These are phyloP conservation scores for Epichloe amarillans DNA, from an alignment of 2,329 filamentous ascomycete species.

Conservation along the genomic window DNA sequence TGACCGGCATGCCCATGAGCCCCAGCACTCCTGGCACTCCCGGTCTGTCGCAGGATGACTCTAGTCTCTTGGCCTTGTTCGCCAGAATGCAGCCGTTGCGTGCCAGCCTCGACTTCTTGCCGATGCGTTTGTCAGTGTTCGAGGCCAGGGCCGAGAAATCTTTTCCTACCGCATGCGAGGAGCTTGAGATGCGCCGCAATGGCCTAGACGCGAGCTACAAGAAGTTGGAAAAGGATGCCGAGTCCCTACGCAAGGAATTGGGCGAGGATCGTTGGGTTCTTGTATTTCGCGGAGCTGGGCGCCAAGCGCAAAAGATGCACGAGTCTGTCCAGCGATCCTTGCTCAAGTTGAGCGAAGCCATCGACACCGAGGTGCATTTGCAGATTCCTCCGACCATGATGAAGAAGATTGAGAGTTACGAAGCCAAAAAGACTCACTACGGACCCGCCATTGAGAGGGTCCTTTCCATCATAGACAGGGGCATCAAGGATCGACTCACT, in stretches of 20 bases:
- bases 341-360: slow-evolving; percentile 63
- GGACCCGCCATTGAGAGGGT: slow-evolving; percentile 86
- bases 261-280: slow-evolving; percentile 94
- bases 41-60: slow-evolving; percentile 61
- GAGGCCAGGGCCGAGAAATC: slow-evolving; percentile 60
- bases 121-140: slow-evolving; percentile 86
- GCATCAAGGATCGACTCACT: slow-evolving; percentile 87
- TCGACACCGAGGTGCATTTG: slow-evolving; percentile 62
- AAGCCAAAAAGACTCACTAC: slow-evolving; percentile 90
- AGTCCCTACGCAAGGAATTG: slow-evolving; percentile 76
- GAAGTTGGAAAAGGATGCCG: slow-evolving; percentile 79
- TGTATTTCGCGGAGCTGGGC: slow-evolving; percentile 84
- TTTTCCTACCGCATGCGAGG: slow-evolving; percentile 84
- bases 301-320: slow-evolving; percentile 91
- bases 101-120: slow-evolving; percentile 87
- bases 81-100: slow-evolving; percentile 89
- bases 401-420: slow-evolving; percentile 86
- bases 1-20: slow-evolving; percentile 49
- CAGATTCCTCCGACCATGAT: slow-evolving; percentile 55
- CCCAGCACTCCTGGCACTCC: slow-evolving; percentile 46
- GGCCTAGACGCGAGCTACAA: slow-evolving; percentile 75
- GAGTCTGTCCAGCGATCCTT: slow-evolving; percentile 86
- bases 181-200: slow-evolving; percentile 62
- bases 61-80: slow-evolving; percentile 77
- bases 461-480: slow-evolving; percentile 83